Evolutionary conservation across 1,284 basidiomycete genomes (phyloP), one percentile per base, ranked within the genome.

Genomic region (Rhodotorula sp.): DNA sequence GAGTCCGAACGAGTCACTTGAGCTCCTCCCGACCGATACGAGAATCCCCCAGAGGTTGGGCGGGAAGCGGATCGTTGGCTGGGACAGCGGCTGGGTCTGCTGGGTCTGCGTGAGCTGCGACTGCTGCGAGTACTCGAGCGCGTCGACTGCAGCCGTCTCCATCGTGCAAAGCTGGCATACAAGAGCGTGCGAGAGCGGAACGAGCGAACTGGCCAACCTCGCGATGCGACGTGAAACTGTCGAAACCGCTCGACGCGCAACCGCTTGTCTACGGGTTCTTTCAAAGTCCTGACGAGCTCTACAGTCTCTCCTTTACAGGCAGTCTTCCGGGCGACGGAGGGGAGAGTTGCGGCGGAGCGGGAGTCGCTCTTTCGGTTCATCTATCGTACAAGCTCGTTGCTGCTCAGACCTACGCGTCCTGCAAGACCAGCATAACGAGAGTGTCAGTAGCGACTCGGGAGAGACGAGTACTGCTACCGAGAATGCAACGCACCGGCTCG

Each of bases 31-130:
- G 36, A 57, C 46, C 17, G 58, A 36, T 47, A 71, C 47, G 49
- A 71, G 48, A 46, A 66, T 24, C 36, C 64, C 62, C 55, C 55
- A 64, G 11, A 61, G 54, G 36, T 49, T 20, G 3, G 46, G 20
- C 22, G 65, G 54, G 34, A 55, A 57, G 44, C 52, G 30, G 30
- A 36, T 29, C 27, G 51, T 17, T 22, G 44, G 47, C 29, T 64
- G 68, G 30, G 66, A 64, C 27, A 56, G 30, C 30, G 66, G 64
- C 54, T 74, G 73, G 8, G 73, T 74, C 47, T 69, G 64, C 49
- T 74, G 72, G 6, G 72, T 74, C 52, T 74, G 72, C 17, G 70
- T 72, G 49, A 64, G 71, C 20, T 58, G 48, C n/a, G 48, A 56
- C 46, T 70, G 60, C 27, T 57, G 48, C 4, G 36, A 15, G 9